Conservation (phyloP, 2,329 filamentous ascomycete genomes). For the Fusarium stilboides region DNA sequence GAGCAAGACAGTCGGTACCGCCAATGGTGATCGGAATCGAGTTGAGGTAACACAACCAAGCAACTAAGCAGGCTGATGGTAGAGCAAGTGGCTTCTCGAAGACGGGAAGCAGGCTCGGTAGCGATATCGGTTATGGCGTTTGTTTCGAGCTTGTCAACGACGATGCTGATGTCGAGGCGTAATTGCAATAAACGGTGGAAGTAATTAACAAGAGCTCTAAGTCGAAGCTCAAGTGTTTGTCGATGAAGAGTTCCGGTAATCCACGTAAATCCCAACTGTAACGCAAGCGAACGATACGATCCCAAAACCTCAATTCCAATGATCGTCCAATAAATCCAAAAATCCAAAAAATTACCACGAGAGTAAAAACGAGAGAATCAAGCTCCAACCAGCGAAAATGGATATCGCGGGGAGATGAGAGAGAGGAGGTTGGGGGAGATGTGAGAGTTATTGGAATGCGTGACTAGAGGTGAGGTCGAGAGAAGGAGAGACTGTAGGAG, state of each 20-base stretch:
- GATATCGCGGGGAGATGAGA: constrained; percentile 29
- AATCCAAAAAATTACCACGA: constrained; percentile 36
- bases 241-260: constrained; percentile 20
- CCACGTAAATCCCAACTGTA: constrained; percentile 19
- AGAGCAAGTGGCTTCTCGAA: constrained; percentile 14
- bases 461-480: constrained; percentile 37
- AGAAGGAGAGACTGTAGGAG: constrained; percentile 35
- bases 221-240: constrained; percentile 30
- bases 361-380: constrained; percentile 23
- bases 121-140: constrained; percentile 12
- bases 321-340: constrained; percentile 40
- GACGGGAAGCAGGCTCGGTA: not conserved
- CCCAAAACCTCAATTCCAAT: constrained; percentile 33
- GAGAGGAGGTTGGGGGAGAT: constrained; percentile 42
- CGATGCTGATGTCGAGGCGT: constrained; percentile 8
- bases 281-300: constrained; percentile 31
- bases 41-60: constrained; percentile 43
- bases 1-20: constrained; percentile 36
- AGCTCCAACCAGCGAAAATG: constrained; percentile 28
- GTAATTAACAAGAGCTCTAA: constrained; percentile 25
- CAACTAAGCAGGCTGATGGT: constrained; percentile 19
- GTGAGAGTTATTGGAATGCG: constrained; percentile 41
- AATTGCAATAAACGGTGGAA: constrained; percentile 5
- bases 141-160: constrained; percentile 20
- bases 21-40: constrained; percentile 37